These are phyloP conservation scores for Pythium aphanidermatum DNA, from an alignment of 352 stramenopile genomes.

Conservation along the genomic window DNA sequence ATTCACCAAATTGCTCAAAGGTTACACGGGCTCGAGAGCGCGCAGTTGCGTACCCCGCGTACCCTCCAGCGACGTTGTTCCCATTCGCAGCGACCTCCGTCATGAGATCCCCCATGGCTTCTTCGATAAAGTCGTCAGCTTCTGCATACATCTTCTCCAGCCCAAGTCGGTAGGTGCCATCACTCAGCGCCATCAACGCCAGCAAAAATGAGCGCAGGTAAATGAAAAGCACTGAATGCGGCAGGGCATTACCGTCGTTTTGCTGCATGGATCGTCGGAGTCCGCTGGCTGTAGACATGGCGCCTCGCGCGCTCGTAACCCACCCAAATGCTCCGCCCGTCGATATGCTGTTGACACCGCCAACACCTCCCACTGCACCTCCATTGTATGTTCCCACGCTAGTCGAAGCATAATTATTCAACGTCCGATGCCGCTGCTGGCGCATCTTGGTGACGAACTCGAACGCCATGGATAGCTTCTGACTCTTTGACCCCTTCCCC, in stretches of 20 bases:
- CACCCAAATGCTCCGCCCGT: conserved; percentile 47
- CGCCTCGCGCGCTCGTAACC: conserved; percentile 46
- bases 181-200: conserved; percentile 81
- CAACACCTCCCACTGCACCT: conserved; percentile 22
- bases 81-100: conserved; percentile 64
- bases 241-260: conserved; percentile 54
- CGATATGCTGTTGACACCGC: conserved; percentile 37
- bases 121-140: conserved; percentile 81
- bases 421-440: conserved; percentile 62
- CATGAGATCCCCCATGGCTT: conserved; percentile 83
- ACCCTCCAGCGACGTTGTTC: conserved; percentile 28
- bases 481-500: conserved; percentile 78
- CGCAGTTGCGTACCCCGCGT: conserved; percentile 58
- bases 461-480: conserved; percentile 82
- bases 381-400: conserved; percentile 20
- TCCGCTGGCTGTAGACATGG: conserved; percentile 22
- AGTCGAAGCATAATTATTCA: conserved; percentile 54
- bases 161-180: conserved; percentile 71
- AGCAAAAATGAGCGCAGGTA: conserved; percentile 83
- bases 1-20: conserved; percentile 89
- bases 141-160: conserved; percentile 85
- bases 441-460: conserved; percentile 86
- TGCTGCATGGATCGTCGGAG: conserved; percentile 30
- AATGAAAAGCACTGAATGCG: conserved; percentile 79
- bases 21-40: conserved; percentile 68